These are phyloP conservation scores for Penicillium nordicum DNA, from an alignment of 2,329 filamentous ascomycete genomes.

Conservation along the genomic window DNA sequence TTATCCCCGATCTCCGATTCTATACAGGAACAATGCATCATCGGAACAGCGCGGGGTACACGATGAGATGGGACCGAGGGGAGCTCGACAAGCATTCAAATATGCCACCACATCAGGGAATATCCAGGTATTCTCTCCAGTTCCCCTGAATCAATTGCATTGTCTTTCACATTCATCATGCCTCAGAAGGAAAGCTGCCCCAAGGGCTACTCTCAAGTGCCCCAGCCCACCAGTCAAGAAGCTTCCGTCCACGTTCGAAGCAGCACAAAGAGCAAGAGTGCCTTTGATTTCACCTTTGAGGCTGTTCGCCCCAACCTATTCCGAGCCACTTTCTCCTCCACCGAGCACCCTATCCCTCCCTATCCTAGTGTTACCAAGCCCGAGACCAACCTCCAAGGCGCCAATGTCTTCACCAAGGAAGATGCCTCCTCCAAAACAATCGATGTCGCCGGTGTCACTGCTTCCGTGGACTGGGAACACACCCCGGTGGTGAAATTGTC, in stretches of 20 bases:
- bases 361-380: slow-evolving; percentile 59
- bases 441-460: slow-evolving; percentile 49
- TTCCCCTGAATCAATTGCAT: slow-evolving; percentile 6
- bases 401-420: slow-evolving; percentile 31
- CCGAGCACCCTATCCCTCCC: slow-evolving; percentile 61
- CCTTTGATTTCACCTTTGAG: slow-evolving; percentile 62
- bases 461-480: slow-evolving; percentile 57
- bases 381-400: slow-evolving; percentile 33
- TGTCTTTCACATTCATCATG: slow-evolving; percentile 35
- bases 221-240: slow-evolving; percentile 18
- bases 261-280: slow-evolving; percentile 33
- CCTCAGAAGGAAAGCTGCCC: slow-evolving; percentile 50
- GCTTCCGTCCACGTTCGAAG: slow-evolving; percentile 44
- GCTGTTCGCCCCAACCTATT: slow-evolving; percentile 62
- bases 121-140: not conserved
- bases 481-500: slow-evolving; percentile 58
- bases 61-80: not conserved
- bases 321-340: slow-evolving; percentile 63
- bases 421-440: slow-evolving; percentile 44
- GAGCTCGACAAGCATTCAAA: slow-evolving; percentile 17
- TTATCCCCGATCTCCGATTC: slow-evolving; percentile 32
- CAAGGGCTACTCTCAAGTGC: slow-evolving; percentile 34
- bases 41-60: slow-evolving; percentile 3
- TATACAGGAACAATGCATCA: slow-evolving; percentile 4
- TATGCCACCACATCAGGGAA: slow-evolving; percentile 11